These are phyloP conservation scores for Chytriomyces sp. DNA, from an alignment of 192 early-diverging fungal genomes.

Conservation along the genomic window DNA sequence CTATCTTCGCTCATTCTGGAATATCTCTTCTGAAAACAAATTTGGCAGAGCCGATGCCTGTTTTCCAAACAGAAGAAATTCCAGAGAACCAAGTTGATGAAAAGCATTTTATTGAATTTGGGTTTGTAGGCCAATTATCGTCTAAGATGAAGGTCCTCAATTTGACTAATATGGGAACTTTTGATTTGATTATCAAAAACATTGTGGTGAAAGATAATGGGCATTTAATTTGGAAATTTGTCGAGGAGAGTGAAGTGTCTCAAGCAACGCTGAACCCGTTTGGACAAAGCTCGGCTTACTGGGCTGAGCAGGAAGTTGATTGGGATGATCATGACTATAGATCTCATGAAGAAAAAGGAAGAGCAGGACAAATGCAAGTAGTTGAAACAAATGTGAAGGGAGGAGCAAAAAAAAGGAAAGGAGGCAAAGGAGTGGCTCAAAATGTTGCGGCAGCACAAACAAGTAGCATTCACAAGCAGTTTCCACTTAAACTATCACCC, in stretches of 20 bases:
- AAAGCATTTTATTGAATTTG: conserved; percentile 47
- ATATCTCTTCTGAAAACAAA: conserved; percentile 36
- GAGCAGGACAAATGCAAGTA: background rate
- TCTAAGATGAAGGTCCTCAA: conserved; percentile 40
- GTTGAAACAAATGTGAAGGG: background rate
- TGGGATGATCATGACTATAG: conserved; percentile 58
- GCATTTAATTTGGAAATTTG: conserved; percentile 48
- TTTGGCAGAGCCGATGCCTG: conserved; percentile 29
- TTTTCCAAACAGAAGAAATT: conserved; percentile 3
- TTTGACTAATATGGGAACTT: conserved; percentile 50
- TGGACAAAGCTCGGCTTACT: background rate
- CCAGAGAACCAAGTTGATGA: conserved; percentile 15
- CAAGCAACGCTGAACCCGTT: background rate
- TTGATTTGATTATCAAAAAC: conserved; percentile 48
- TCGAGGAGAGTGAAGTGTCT: conserved; percentile 41
- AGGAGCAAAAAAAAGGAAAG: conserved; percentile 13
- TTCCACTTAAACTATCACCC: conserved; percentile 47
- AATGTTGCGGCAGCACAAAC: conserved; percentile 1
- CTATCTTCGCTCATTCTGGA: conserved; percentile 44
- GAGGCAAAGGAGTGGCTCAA: background rate
- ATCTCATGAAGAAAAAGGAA: conserved; percentile 25
- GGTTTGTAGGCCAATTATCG: conserved; percentile 37
- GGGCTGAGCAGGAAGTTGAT: conserved; percentile 45
- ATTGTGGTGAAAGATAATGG: conserved; percentile 41
- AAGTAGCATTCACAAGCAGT: conserved; percentile 31